Conservation (phyloP, 2,329 filamentous ascomycete genomes). For the Talaromyces sp. region DNA sequence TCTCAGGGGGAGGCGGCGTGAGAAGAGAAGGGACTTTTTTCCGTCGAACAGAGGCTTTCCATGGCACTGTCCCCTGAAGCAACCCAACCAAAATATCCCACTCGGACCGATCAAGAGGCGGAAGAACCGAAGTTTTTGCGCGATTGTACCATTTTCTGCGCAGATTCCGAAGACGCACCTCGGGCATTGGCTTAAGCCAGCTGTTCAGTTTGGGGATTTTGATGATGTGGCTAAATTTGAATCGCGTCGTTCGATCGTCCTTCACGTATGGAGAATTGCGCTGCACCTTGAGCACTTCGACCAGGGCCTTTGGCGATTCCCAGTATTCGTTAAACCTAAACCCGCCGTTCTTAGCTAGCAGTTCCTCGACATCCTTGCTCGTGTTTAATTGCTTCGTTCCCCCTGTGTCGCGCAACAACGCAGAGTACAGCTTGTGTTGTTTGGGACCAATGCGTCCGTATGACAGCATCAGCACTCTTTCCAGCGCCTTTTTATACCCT, state of each 20-base stretch:
- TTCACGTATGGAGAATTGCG: constrained; percentile 21
- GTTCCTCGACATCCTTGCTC: constrained; percentile 7
- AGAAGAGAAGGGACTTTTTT: constrained; percentile 8
- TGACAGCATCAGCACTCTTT: constrained; percentile 48
- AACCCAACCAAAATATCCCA: constrained; percentile 28
- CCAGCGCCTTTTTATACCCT: constrained; percentile 47
- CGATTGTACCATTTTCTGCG: constrained; percentile 32
- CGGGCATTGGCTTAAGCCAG: constrained; percentile 29
- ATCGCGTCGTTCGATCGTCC: constrained; percentile 17
- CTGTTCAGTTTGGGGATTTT: constrained; percentile 29
- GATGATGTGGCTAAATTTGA: constrained; percentile 21
- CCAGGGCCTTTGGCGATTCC: constrained; percentile 27
- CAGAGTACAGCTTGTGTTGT: constrained; percentile 43
- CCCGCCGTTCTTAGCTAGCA: not conserved
- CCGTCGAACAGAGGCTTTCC: constrained; percentile 24
- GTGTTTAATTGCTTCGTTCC: constrained; percentile 5
- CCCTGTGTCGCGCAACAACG: constrained; percentile 23
- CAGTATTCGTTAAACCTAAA: constrained; percentile 25
- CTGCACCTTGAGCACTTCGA: constrained; percentile 31
- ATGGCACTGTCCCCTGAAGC: constrained; percentile 25
- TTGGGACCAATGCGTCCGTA: constrained; percentile 55
- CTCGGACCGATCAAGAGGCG: constrained; percentile 35
- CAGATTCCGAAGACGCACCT: constrained; percentile 28
- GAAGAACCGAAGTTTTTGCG: constrained; percentile 26
- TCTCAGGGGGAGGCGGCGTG: not conserved